Conservation (phyloP, 2,329 filamentous ascomycete species). For the Nothopassalora personata region DNA sequence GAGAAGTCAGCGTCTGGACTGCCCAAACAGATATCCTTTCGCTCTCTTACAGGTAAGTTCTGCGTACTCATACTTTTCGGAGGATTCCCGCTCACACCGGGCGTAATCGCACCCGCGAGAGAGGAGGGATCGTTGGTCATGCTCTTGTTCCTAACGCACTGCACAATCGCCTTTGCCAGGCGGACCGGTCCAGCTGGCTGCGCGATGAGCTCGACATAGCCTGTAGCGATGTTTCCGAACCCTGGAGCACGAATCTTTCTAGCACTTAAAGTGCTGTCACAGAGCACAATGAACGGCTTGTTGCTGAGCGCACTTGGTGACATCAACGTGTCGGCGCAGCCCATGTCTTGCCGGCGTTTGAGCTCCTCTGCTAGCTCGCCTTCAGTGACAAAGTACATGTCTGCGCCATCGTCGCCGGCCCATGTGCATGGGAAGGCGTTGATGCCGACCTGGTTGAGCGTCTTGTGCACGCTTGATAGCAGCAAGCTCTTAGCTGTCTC, state of each 20-base stretch:
- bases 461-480: conserved; percentile 16
- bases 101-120: conserved; percentile 11
- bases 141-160: conserved; percentile 15
- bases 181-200: conserved; percentile 24
- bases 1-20: neutral
- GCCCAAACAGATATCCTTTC: conserved; percentile 1
- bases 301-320: conserved; percentile 16
- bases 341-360: conserved; percentile 10
- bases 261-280: conserved; percentile 23
- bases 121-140: conserved; percentile 1
- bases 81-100: conserved; percentile 2
- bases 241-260: conserved; percentile 18
- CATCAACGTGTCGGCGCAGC: conserved; percentile 10
- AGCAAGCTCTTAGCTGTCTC: conserved; percentile 18
- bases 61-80: neutral
- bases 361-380: conserved; percentile 17
- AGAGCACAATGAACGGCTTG: conserved; percentile 24
- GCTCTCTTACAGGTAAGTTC: neutral
- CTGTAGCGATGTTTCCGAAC: conserved; percentile 15
- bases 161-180: conserved; percentile 20
- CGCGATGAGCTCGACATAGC: conserved; percentile 23
- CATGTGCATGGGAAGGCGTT: conserved; percentile 13
- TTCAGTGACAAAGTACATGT: conserved; percentile 23
- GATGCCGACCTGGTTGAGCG: conserved; percentile 19
- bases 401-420: conserved; percentile 17